Conservation (phyloP, 306 rosid species). For the Quercus agrifolia region DNA sequence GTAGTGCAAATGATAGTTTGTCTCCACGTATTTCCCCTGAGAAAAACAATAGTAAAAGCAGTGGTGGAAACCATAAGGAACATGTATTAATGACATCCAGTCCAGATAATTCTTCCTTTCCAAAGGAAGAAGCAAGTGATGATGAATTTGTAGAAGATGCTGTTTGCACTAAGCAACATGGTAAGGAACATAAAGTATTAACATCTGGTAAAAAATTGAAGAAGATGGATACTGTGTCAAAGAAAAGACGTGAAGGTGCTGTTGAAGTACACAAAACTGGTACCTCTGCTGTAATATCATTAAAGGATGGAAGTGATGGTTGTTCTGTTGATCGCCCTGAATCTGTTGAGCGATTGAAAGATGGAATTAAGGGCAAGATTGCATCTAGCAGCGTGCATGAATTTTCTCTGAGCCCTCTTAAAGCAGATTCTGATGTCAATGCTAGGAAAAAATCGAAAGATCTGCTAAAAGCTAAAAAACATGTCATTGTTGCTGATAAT, state of each 20-base stretch:
- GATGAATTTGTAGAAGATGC: slow-evolving; percentile 29
- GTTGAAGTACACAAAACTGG: slow-evolving; percentile 40
- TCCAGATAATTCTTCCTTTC: slow-evolving; percentile 3
- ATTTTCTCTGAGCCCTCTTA: slow-evolving; percentile 32
- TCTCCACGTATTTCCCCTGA: slow-evolving; percentile 46
- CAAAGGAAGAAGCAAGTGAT: slow-evolving; percentile 22
- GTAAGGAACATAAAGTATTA: slow-evolving; percentile 35
- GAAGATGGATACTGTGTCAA: slow-evolving; percentile 45
- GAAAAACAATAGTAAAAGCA: slow-evolving; percentile 35
- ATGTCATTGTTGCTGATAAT: slow-evolving; percentile 36
- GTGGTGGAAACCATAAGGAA: slow-evolving; percentile 34
- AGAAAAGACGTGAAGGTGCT: slow-evolving; percentile 45
- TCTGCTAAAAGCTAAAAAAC: slow-evolving; percentile 28
- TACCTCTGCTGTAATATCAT: slow-evolving; percentile 27
- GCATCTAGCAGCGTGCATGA: slow-evolving; percentile 34
- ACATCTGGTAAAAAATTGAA: slow-evolving; percentile 51
- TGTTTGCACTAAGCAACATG: slow-evolving; percentile 33
- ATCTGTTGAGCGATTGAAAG: slow-evolving; percentile 45
- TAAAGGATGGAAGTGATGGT: slow-evolving; percentile 39
- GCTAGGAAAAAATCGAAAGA: slow-evolving; percentile 48
- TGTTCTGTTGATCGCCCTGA: slow-evolving; percentile 31
- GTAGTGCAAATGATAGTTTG: slow-evolving; percentile 36
- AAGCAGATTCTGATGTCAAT: slow-evolving; percentile 36
- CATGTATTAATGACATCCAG: slow-evolving; percentile 32
- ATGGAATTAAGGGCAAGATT: slow-evolving; percentile 42